A percentile compares a stretch with the other conserved stretches of the same genome.
Conservation (phyloP, 2,329 filamentous ascomycete species). For the Dryadomyces sulphureus region DNA sequence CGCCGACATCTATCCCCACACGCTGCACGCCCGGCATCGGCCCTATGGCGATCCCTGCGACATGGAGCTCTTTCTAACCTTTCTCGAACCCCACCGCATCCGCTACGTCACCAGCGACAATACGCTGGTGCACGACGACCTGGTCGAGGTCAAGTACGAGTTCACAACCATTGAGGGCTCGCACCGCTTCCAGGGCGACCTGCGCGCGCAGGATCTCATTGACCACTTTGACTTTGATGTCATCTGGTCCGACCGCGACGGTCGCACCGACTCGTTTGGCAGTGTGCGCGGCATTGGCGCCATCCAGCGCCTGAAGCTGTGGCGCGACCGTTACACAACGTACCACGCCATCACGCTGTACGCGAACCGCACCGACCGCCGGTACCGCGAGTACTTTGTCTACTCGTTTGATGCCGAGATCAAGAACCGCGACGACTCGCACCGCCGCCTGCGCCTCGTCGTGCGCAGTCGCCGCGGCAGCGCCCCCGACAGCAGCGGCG, state of each 20-base stretch:
- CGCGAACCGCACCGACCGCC: constrained; percentile 26
- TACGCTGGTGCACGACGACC: constrained; percentile 31
- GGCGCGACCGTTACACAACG: constrained; percentile 32
- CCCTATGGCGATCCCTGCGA: constrained; percentile 33
- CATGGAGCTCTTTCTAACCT: constrained; percentile 33
- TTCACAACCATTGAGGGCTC: constrained; percentile 33
- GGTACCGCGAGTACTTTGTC: constrained; percentile 32
- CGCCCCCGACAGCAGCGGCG: constrained; percentile 20
- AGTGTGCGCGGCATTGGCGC: constrained; percentile 34
- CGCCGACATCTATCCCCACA: constrained; percentile 30
- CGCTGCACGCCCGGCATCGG: constrained; percentile 33
- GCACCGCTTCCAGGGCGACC: constrained; percentile 32
- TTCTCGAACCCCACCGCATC: constrained; percentile 31
- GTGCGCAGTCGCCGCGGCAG: constrained; percentile 25
- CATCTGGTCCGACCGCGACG: constrained; percentile 34
- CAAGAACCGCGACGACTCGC: constrained; percentile 28
- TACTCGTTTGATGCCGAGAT: constrained; percentile 32
- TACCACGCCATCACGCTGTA: constrained; percentile 32
- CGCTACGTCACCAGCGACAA: constrained; percentile 32
- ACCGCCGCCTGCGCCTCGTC: constrained; percentile 28
- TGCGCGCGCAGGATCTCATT: constrained; percentile 30
- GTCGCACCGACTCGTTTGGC: constrained; percentile 32
- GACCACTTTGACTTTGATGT: constrained; percentile 38
- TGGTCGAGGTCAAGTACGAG: constrained; percentile 32
- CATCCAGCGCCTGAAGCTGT: constrained; percentile 36